Base-by-base conservation (phyloP, 148 eudicot species). In the Camellia sinensis region DNA sequence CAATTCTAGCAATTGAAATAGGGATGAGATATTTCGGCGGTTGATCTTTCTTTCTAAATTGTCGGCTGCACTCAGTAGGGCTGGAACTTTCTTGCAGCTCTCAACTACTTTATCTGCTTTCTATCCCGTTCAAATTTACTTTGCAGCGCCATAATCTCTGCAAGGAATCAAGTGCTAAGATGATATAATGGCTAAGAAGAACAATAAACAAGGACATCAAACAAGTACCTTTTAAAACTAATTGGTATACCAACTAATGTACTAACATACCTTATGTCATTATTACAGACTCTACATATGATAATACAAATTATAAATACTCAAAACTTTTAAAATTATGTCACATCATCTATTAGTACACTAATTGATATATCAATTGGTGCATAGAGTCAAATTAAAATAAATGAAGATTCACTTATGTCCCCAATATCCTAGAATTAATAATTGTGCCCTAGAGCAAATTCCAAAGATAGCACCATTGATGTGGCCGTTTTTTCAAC, bases 71-170 rank as follows among this genome's bases (percentile, higher is more conserved):
- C 41, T 89, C 79, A 94, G 76, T 91, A 91, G 22, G 98, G 98
- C 61, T 80, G 88, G 78, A 94, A 92, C 87, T 91, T 92, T 85
- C 98, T 87, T 37, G 92, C 93, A 80, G 98, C 98, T 84, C 98
- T 87, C 84, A 92, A 40, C 61, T 91, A 91, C 66, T 95, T 94
- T 83, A 93, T 93, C 77, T 96, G 90, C 85, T 93, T 93, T 84
- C 89, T 95, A 75, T 93, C 97, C 84, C 93, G 96, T 87, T 93
- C 92, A 2, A 95, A 95, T 87, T 89, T 90, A 87, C 94, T 90
- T 84, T 89, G 97, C 72, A 93, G 82, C 83, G 86, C 89, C 97
- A 95, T 91, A 79, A 91, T 79, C 87, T 93, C 95, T 94, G 95
- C 84, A 88, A 71, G 15, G 74, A 70, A 61, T 65, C 2, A 53